Evolutionary conservation across 2,329 filamentous ascomycete species (phyloP).

Genomic region (Drechslerella coelobrocha): DNA sequence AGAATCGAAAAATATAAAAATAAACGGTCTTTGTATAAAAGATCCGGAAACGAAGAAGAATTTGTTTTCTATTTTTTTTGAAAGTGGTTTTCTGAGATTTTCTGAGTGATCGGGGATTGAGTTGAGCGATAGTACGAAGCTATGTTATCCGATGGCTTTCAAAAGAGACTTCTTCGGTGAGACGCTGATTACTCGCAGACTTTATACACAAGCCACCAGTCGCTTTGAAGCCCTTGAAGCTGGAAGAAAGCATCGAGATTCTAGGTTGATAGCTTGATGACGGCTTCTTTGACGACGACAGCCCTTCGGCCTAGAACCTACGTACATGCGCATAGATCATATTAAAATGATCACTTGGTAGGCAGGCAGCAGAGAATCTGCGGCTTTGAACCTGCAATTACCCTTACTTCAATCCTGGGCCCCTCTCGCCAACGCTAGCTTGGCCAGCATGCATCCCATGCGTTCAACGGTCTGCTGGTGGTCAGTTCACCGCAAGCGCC

Average conservation of each 20-base stretch:
- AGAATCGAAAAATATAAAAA: slow-evolving; percentile 38
- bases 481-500: too few relatives aligned
- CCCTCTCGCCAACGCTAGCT: too few relatives aligned
- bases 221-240: slow-evolving; percentile 38
- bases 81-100: slow-evolving; percentile 15
- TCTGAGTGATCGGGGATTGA: slow-evolving; percentile 48
- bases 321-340: too few relatives aligned
- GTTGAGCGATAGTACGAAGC: slow-evolving; percentile 30
- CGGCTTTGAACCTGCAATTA: slow-evolving; percentile 2
- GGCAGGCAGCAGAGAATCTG: slow-evolving; percentile 6
- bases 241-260: not conserved
- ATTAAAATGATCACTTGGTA: not conserved
- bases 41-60: slow-evolving; percentile 35
- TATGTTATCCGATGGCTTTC: slow-evolving; percentile 50
- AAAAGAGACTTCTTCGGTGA: slow-evolving; percentile 19
- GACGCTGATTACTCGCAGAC: not conserved
- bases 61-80: slow-evolving; percentile 27
- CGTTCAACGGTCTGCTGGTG: too few relatives aligned
- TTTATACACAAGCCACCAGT: not conserved
- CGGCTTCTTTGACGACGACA: slow-evolving; percentile 28
- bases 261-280: slow-evolving; percentile 45
- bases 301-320: slow-evolving; percentile 23
- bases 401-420: too few relatives aligned
- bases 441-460: too few relatives aligned
- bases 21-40: slow-evolving; percentile 1